Conservation (phyloP, 73 alveolate species). For the Paramecium octaurelia region DNA sequence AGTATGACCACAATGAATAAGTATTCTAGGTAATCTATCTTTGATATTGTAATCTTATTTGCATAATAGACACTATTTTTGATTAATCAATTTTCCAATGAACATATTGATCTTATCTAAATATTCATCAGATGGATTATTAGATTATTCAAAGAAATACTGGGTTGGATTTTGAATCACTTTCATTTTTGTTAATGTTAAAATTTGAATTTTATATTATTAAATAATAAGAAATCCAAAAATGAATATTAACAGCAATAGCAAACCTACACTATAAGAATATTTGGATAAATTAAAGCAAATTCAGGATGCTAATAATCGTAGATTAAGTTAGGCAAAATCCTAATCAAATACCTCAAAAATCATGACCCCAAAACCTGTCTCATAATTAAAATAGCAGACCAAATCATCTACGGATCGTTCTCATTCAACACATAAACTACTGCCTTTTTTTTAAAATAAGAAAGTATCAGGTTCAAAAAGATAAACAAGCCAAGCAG, state of each 20-base stretch:
- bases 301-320: not conserved
- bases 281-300: conserved; percentile 10
- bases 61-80: conserved; percentile 83
- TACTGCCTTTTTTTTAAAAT: not conserved
- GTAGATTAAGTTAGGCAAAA: not conserved
- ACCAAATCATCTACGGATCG: not conserved
- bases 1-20: conserved; percentile 95
- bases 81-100: conserved; percentile 46
- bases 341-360: not conserved
- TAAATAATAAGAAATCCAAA: not conserved
- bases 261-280: not conserved
- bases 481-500: conserved; percentile 24
- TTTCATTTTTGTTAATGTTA: conserved; percentile 3
- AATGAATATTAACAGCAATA: conserved; percentile 21
- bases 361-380: not conserved
- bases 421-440: not conserved
- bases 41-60: conserved; percentile 88
- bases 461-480: conserved; percentile 24
- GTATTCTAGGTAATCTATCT: conserved; percentile 89
- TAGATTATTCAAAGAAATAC: conserved; percentile 50
- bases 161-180: conserved; percentile 52
- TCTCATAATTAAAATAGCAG: not conserved
- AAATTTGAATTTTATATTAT: conserved; percentile 8
- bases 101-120: conserved; percentile 43
- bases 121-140: conserved; percentile 41